These are phyloP conservation scores for Ganoderma lingzhi DNA, from an alignment of 1,284 basidiomycete genomes.

Conservation along the genomic window DNA sequence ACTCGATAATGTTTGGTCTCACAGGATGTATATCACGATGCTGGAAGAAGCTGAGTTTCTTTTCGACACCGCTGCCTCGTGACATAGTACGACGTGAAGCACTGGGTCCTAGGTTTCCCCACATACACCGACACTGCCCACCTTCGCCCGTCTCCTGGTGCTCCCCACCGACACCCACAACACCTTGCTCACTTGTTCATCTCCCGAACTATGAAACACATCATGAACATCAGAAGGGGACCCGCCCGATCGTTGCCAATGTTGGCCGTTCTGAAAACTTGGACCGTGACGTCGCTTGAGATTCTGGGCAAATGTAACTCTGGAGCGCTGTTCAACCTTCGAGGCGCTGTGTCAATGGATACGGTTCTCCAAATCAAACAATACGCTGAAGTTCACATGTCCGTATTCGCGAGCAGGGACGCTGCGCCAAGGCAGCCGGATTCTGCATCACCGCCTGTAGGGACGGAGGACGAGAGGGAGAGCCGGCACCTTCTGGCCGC, in stretches of 20 bases:
- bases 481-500: slow-evolving; percentile 26
- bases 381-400: not conserved
- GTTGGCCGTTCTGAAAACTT: not conserved
- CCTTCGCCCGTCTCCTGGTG: too few species aligned
- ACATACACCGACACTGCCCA: not conserved
- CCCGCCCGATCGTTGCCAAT: not conserved
- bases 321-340: not conserved
- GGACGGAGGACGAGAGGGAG: slow-evolving; percentile 34
- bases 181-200: not conserved
- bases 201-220: not conserved
- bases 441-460: not conserved
- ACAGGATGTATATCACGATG: too few species aligned
- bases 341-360: not conserved
- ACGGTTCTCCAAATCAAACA: not conserved
- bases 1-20: too few species aligned
- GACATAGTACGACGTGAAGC: not conserved
- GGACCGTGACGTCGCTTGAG: not conserved
- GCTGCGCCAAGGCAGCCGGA: not conserved
- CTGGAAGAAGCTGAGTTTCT: not conserved
- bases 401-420: not conserved
- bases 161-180: not conserved
- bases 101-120: not conserved
- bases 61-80: too few species aligned
- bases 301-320: not conserved
- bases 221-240: not conserved